A percentile compares a stretch with the other conserved stretches of the same genome.
Conservation (phyloP, 2,329 filamentous ascomycete genomes). For the Arachnopeziza araneosa region DNA sequence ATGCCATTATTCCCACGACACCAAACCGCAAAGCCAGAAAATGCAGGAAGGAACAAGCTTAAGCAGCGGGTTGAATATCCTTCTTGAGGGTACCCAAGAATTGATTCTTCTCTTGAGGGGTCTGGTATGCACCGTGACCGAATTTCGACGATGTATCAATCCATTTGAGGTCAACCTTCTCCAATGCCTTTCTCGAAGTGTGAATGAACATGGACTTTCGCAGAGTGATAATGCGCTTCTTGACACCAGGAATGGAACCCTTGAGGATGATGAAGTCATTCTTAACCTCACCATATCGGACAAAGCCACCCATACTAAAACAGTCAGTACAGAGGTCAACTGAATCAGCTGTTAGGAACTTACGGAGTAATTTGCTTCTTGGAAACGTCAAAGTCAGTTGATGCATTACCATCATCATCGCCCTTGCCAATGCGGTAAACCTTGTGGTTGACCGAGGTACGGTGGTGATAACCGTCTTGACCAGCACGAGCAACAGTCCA, state of each 20-base stretch:
- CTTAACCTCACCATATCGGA: slow-evolving; percentile 98
- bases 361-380: slow-evolving; percentile 99
- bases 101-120: slow-evolving; percentile 93
- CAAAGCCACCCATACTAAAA: slow-evolving; percentile 90
- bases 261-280: slow-evolving; percentile 99
- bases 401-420: slow-evolving; percentile 82
- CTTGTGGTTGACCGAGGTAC: slow-evolving; percentile 99
- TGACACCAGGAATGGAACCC: slow-evolving; percentile 94
- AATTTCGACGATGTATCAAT: slow-evolving; percentile 99
- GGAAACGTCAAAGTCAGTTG: slow-evolving; percentile 92
- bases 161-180: slow-evolving; percentile 99
- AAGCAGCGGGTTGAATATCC: slow-evolving; percentile 62
- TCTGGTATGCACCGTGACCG: slow-evolving; percentile 99
- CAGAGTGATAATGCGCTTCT: slow-evolving; percentile 99
- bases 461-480: slow-evolving; percentile 99
- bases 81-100: slow-evolving; percentile 99
- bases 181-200: slow-evolving; percentile 89
- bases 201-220: slow-evolving; percentile 98
- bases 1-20: slow-evolving; percentile 24
- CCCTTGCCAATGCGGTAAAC: slow-evolving; percentile 97
- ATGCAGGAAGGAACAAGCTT: slow-evolving; percentile 34
- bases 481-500: slow-evolving; percentile 99
- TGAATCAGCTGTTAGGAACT: slow-evolving; percentile 39
- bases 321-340: slow-evolving; percentile 30
- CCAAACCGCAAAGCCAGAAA: slow-evolving; percentile 28